Base-by-base conservation (phyloP, 1,139 yeast species). In the Yarrowia galli region DNA sequence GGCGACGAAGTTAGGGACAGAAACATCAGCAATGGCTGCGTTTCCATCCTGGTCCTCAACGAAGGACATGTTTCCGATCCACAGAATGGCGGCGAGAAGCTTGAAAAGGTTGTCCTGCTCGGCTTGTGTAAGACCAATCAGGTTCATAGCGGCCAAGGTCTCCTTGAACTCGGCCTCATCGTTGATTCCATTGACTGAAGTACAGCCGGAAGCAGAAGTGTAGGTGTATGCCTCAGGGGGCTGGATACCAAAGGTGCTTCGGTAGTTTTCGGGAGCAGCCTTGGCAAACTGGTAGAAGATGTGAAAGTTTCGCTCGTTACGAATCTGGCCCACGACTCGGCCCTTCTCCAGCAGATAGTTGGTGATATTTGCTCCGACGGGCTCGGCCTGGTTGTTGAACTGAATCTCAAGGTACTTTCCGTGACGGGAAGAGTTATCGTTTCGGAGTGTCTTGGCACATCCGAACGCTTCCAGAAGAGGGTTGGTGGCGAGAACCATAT, bases 401-500 rank as follows among this genome's bases (percentile, higher is more conserved):
- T 86, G 87, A 73, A 96, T 96, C 79, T 96, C 98, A 69, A 96
- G 83, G 77, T 96, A 96, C 79, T 96, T 96, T 64, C 99, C 99
- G 79, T 95, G 99, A 77, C 99, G 87, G 18, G 98, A 93, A 25
- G 98, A 92, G 79, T 96, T 96, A 80, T 96, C 92, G 78, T 96
- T 96, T 77, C 99, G 85, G 75, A 96, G 83, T 0, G 99, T 96
- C 78, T 95, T 96, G 18, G 99, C 99, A 84, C 99, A 96, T 23
- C 99, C 99, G 80, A 96, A 95, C 0, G 98, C 89, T 79, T 96
- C 99, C 74, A 96, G 84, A 69, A 96, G 82, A 3, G 99, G 99
- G 76, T 96, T 96, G 1, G 99, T 96, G 36, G 99, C 99, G 71
- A 96, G 83, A 15, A 96, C 99, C 97, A 95, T 95, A 76, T 95